phyloP scores from a whole-genome alignment of 2,329 filamentous ascomycete genomes.

The Pyrenochaeta sp. region DNA sequence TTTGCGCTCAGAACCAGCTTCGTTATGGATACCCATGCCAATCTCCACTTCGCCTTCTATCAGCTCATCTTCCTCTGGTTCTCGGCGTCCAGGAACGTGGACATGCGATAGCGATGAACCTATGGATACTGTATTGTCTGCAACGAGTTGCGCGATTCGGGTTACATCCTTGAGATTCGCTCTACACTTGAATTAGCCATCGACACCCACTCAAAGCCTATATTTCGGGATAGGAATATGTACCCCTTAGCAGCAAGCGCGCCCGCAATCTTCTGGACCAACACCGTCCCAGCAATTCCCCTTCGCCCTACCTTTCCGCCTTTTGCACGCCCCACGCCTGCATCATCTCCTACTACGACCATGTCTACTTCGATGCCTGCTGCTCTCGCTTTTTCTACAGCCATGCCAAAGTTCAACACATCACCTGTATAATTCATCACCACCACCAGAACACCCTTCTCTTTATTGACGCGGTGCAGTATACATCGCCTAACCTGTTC shows the following conservation, averaged over 20 bases:
- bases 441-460: constrained; percentile 82
- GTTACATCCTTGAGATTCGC: constrained; percentile 73
- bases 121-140: constrained; percentile 82
- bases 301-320: constrained; percentile 92
- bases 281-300: constrained; percentile 88
- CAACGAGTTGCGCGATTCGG: constrained; percentile 73
- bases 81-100: constrained; percentile 84
- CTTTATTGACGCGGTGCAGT: constrained; percentile 73
- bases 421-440: constrained; percentile 90
- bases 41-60: constrained; percentile 69
- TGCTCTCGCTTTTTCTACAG: constrained; percentile 88
- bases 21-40: constrained; percentile 81
- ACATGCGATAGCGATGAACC: constrained; percentile 88
- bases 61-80: constrained; percentile 66
- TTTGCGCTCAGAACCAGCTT: constrained; percentile 58
- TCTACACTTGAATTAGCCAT: constrained; percentile 33
- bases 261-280: constrained; percentile 90
- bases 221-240: constrained; percentile 18
- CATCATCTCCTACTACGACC: constrained; percentile 91
- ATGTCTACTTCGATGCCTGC: constrained; percentile 82
- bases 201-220: not conserved
- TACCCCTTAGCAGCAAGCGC: constrained; percentile 78
- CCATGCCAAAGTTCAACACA: constrained; percentile 90
- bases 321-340: constrained; percentile 81
- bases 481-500: constrained; percentile 84